Evolutionary conservation across 352 stramenopile species (phyloP), one percentile per base, ranked within the genome.

Genomic region (Pythium aquatile): DNA sequence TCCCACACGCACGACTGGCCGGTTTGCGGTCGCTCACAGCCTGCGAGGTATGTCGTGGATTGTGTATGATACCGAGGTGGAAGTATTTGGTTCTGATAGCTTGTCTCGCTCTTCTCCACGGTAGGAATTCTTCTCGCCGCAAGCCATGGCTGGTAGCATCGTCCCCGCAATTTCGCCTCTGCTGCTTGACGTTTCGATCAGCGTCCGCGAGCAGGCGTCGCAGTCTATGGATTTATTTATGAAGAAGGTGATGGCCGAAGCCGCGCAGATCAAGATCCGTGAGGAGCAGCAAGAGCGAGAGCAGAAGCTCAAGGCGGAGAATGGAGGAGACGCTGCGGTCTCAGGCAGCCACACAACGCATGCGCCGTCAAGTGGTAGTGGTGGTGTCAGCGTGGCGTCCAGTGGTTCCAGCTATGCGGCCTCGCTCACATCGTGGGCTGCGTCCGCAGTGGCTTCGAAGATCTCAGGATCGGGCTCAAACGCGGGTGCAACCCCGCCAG

Each of bases 1-100:
- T 98, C 53, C 87, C 90, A 5, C 90, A 96, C 56, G 90, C 91
- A 3, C 78, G 91, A 37, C 77, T 98, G 17, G 90, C 91, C 29
- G 90, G 88, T 28, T 67, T 98, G 33, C 82, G 84, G 0, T 94
- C 87, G 3, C 64, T 96, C 49, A 86, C 80, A 35, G 87, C 85
- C 8, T 96, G 87, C 47, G 83, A 94, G 78, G 84, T 91, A 69
- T 55, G 76, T 72, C 37, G 20, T 54, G 39, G 59, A n/a, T 11
- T 49, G 26, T 13, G 9, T 32, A 44, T 47, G 20, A 24, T 24
- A 24, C 20, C 20, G 20, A 24, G 20, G 20, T 24, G 20, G 20
- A 24, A 24, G 1, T 24, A 24, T 24, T 24, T 0, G 20, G 20
- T 24, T 24, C 20, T 24, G 20, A 24, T 24, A 24, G 20, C 20